A percentile compares a stretch with the other conserved stretches of the same genome.
phyloP scores from a whole-genome alignment of 352 stramenopile genomes.

The Phytophthora agathidicida region DNA sequence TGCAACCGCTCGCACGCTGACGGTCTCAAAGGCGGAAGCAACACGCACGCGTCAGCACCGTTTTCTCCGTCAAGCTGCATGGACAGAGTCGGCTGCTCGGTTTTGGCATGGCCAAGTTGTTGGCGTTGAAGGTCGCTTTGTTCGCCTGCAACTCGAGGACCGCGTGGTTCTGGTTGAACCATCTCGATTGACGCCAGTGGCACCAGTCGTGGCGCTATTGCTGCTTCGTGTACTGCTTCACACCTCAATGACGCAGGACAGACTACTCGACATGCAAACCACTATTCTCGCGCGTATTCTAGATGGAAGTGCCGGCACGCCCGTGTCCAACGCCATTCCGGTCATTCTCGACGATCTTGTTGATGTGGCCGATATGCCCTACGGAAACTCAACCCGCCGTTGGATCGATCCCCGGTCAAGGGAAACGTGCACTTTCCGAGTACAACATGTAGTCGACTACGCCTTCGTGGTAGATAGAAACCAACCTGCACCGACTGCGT shows the following conservation, averaged over 20 bases:
- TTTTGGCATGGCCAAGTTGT: constrained; percentile 24
- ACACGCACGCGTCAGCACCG: neutral
- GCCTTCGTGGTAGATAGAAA: constrained; percentile 11
- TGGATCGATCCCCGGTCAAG: constrained; percentile 15
- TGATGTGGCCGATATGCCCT: neutral
- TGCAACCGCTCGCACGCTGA: neutral
- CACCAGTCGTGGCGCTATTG: constrained; percentile 7
- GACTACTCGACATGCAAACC: constrained; percentile 2
- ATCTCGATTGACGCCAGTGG: neutral
- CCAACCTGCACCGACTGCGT: neutral
- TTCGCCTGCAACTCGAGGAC: constrained; percentile 8
- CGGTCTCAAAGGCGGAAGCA: constrained; percentile 8
- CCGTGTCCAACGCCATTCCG: constrained; percentile 5
- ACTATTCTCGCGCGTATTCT: constrained; percentile 5
- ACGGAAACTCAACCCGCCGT: neutral
- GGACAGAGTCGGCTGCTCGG: neutral
- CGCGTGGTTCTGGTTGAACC: constrained; percentile 2
- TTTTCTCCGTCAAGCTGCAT: constrained; percentile 4
- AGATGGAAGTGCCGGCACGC: neutral
- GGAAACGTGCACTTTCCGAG: neutral
- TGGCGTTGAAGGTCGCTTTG: constrained; percentile 1
- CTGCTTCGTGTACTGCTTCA: neutral
- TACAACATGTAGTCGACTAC: constrained; percentile 10
- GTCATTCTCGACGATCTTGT: constrained; percentile 4
- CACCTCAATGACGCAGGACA: neutral